A percentile compares a stretch with the other conserved stretches of the same genome.
Evolutionary conservation across 257 asterid genomes (phyloP).

Genomic region (Primulina eburnea): DNA sequence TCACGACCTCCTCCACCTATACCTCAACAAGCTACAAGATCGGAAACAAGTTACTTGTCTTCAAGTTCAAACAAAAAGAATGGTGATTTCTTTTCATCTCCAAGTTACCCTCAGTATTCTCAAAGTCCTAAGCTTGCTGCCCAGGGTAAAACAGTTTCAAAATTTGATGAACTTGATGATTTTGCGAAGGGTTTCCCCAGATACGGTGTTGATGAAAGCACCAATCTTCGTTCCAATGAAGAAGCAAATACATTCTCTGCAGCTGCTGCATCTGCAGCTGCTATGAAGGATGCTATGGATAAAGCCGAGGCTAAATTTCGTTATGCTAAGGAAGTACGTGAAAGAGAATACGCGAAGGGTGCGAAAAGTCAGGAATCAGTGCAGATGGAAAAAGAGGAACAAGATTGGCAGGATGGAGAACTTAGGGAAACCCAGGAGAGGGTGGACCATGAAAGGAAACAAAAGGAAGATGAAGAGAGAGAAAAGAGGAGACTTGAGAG

Average conservation of each 20-base stretch:
- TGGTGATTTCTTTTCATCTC: conserved; percentile 54
- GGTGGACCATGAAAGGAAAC: conserved; percentile 67
- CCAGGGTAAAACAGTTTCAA: conserved; percentile 62
- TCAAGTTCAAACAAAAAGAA: conserved; percentile 58
- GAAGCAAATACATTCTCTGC: conserved; percentile 68
- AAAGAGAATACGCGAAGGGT: conserved; percentile 81
- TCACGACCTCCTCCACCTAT: conserved; percentile 95
- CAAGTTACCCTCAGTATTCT: conserved; percentile 47
- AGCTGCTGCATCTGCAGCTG: conserved; percentile 97
- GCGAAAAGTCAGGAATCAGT: conserved; percentile 65
- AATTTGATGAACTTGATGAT: conserved; percentile 86
- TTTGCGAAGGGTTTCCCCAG: conserved; percentile 68
- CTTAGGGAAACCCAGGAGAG: conserved; percentile 67
- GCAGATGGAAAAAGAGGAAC: conserved; percentile 57
- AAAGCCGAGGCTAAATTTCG: conserved; percentile 95
- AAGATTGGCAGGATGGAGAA: conserved; percentile 61
- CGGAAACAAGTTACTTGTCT: conserved; percentile 47
- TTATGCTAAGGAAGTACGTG: conserved; percentile 96
- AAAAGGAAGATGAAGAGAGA: conserved; percentile 78
- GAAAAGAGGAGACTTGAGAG: conserved; percentile 75
- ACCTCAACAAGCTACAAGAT: conserved; percentile 53
- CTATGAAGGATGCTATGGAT: conserved; percentile 99
- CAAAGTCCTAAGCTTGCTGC: conserved; percentile 55
- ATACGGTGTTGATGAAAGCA: conserved; percentile 46
- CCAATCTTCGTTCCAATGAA: conserved; percentile 42